Evolutionary conservation across 768 basidiomycete species (phyloP).

Genomic region (Cystobasidiopsis lactophilus): DNA sequence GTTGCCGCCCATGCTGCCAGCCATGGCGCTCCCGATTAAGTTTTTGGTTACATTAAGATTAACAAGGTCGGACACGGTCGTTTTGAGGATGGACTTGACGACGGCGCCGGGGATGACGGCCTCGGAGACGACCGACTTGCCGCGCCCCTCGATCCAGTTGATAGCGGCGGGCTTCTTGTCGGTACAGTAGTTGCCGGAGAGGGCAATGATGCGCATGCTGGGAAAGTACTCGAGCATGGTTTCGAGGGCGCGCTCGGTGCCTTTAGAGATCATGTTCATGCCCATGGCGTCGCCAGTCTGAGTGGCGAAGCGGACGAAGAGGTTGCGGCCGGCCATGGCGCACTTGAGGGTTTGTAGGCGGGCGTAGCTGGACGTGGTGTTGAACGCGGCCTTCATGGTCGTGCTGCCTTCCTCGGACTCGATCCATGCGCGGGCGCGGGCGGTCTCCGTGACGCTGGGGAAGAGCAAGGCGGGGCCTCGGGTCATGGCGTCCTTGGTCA

Average conservation of each 20-base stretch:
- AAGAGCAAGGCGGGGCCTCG: constrained; percentile 97
- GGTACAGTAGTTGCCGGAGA: constrained; percentile 95
- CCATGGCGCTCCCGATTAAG: constrained; percentile 90
- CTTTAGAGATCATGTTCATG: constrained; percentile 99
- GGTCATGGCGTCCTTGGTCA: constrained; percentile 87
- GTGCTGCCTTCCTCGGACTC: constrained; percentile 56
- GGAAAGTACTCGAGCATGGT: constrained; percentile 50
- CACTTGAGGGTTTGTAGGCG: constrained; percentile 64
- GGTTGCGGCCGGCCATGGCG: constrained; percentile 73
- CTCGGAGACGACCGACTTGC: constrained; percentile 94
- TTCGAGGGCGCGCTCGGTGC: constrained; percentile 82
- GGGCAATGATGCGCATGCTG: constrained; percentile 68
- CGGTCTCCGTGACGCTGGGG: constrained; percentile 55
- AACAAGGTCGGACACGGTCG: constrained; percentile 68
- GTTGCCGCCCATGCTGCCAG: constrained; percentile 89
- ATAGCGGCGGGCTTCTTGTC: constrained; percentile 99
- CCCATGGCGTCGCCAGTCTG: constrained; percentile 98
- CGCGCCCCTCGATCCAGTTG: constrained; percentile 98
- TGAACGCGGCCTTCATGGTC: constrained; percentile 62
- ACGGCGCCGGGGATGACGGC: constrained; percentile 72
- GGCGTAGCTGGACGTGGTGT: constrained; percentile 83
- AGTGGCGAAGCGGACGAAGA: constrained; percentile 83
- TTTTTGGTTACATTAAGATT: constrained; percentile 95
- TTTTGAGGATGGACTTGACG: constrained; percentile 81
- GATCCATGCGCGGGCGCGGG: constrained; percentile 68